Evolutionary conservation across 164 flowering plant genomes (phyloP), one percentile per base, ranked within the genome.

Genomic region (Macadamia integrifolia): DNA sequence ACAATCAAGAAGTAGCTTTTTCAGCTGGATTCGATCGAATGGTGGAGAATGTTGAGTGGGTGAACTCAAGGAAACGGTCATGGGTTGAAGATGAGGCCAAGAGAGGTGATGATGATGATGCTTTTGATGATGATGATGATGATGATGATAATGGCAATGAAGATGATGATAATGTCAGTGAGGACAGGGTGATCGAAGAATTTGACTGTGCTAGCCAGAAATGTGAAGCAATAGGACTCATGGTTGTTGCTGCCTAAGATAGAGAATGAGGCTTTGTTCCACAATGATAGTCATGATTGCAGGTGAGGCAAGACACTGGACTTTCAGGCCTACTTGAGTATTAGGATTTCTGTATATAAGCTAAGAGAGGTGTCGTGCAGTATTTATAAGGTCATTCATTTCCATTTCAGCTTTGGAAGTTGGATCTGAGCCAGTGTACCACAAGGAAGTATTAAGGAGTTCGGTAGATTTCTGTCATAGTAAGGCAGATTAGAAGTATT

Each of bases 181-280:
- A 8, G 1, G 61, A 59, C 60, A 66, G 57, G 35, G 10, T 62
- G 40, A 62, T 48, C 9, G 49, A 52, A 18, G 69, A 58, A 44
- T 29, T 17, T 55, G 77, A 72, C 4, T 50, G 58, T 30, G 61
- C 70, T 53, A 74, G 30, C 35, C 72, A 64, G 44, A 77, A 73
- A 57, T 56, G 62, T 71, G 78, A 69, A 71, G 62, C 73, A 18
- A 67, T 61, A 10, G 79, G 72, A 56, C 61, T 53, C 40, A 73
- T 72, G 76, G 83, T 73, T 64, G 76, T 80, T 60, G 72, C 65
- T 49, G 65, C 80, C 12, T 71, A 61, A 74, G 17, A 35, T 61
- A 50, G 11, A 28, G 50, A 32, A 60, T 9, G 56, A 52, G 18
- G 49, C 42, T 14, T 18, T 62, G 43, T 46, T 31, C 15, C 46